Base-by-base conservation (phyloP, 129 eudicot species). In the Lactuca sativa region DNA sequence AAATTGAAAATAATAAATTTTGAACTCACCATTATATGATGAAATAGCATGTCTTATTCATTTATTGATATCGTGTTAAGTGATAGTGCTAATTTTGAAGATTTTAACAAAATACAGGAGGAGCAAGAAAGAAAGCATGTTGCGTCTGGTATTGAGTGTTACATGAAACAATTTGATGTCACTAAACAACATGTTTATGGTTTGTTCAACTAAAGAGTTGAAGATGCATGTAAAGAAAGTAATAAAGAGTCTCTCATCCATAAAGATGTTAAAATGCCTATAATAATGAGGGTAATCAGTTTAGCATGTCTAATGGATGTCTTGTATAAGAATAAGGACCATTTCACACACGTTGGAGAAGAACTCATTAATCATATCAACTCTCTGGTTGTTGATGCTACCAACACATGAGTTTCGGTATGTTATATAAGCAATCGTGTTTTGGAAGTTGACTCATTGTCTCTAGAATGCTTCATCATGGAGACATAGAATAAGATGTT, bases 141-240 rank as follows among this genome's bases (percentile, higher is more conserved):
- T 13, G 52, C 53, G 0, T 68, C 73, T 3, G 14, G 36, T 31
- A 36, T 68, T 1, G 62, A 68, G 17, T 68, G 73, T 6, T 68
- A 36, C 52, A 16, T 33, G 34, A 68, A 68, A 6, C 33, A 68
- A 54, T 53, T 3, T 53, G 63, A 43, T 9, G 74, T 55, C 56
- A 36, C 78, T 9, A 55, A 68, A 41, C 56, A 72, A 51, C 18
- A 78, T 14, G 68, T 62, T 3, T 44, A 47, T 12, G 34, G 69
- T 15, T 37, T 69, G 43, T 72, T 79, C 17, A 59, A 15, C 3
- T 41, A 67, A 6, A 68, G 59, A 21, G 55, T 79, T 12, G 74
- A 60, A 41, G 41, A 53, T 57, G 87, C 87, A 3, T 83, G 83
- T 83, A 78, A 69, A 59, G 77, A 73, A 43, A 64, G 78, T 43